phyloP scores from a whole-genome alignment of 2,329 filamentous ascomycete species.

The Hirsutella rhossiliensis region DNA sequence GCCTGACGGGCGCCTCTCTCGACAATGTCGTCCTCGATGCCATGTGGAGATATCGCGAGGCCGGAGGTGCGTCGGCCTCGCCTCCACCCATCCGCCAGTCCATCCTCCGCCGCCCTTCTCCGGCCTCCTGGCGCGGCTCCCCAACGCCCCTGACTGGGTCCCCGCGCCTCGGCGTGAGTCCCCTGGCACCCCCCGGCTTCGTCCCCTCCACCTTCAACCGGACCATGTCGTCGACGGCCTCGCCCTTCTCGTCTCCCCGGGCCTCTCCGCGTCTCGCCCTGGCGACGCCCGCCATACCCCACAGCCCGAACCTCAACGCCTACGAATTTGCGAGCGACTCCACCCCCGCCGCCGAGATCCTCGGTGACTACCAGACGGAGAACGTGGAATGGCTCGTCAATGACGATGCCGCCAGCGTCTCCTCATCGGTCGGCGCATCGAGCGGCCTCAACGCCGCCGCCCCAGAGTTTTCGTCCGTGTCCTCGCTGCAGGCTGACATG shows the following conservation, averaged over 20 bases:
- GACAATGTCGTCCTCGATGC: conserved; percentile 88
- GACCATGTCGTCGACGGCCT: conserved; percentile 66
- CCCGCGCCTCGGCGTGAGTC: conserved; percentile 68
- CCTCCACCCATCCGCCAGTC: conserved; percentile 81
- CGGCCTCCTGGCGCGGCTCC: conserved; percentile 82
- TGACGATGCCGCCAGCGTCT: conserved; percentile 69
- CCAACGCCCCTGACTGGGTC: conserved; percentile 74
- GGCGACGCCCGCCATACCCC: conserved; percentile 80
- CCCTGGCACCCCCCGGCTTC: conserved; percentile 76
- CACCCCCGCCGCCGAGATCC: conserved; percentile 70
- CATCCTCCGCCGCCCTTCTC: conserved; percentile 80
- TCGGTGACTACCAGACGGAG: conserved; percentile 83
- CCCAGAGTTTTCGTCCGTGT: conserved; percentile 57
- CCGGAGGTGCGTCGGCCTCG: conserved; percentile 52
- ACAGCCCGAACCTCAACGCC: conserved; percentile 86
- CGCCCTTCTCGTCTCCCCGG: conserved; percentile 86
- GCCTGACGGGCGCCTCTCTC: conserved; percentile 60
- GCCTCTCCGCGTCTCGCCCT: conserved; percentile 86
- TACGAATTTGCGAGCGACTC: conserved; percentile 86
- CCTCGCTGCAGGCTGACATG: conserved; percentile 71
- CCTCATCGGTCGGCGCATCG: conserved; percentile 58
- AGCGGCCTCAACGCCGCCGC: conserved; percentile 68
- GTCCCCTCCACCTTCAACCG: conserved; percentile 63
- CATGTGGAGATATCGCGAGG: conserved; percentile 72
- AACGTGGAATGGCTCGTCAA: conserved; percentile 97